Evolutionary conservation across 2,329 filamentous ascomycete genomes (phyloP).

Genomic region (Penicillium sp.): DNA sequence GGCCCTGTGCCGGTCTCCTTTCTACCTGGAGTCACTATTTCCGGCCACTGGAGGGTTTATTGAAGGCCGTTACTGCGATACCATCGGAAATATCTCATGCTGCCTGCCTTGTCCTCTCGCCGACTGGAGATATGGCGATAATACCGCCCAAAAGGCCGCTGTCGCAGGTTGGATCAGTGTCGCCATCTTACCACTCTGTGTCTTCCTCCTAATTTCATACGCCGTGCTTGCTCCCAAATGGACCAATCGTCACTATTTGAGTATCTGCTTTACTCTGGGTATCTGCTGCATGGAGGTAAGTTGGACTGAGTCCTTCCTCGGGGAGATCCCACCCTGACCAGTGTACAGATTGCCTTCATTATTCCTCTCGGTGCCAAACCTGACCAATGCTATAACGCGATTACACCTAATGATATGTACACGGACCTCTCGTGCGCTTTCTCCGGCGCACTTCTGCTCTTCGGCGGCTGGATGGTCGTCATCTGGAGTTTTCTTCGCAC

Average conservation of each 20-base stretch:
- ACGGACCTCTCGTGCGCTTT: conserved; percentile 78
- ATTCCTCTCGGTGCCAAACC: conserved; percentile 78
- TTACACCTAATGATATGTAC: conserved; percentile 92
- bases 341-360: conserved; percentile 74
- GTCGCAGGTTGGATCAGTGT: conserved; percentile 83
- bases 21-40: conserved; percentile 64
- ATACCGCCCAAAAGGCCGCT: conserved; percentile 56
- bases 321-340: conserved; percentile 8
- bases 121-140: conserved; percentile 67
- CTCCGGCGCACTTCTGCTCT: conserved; percentile 79
- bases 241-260: conserved; percentile 89
- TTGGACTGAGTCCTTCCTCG: not conserved
- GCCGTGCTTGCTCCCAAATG: conserved; percentile 77
- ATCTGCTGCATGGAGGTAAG: conserved; percentile 74
- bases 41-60: conserved; percentile 61
- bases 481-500: conserved; percentile 89
- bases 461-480: conserved; percentile 78
- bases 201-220: conserved; percentile 79
- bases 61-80: conserved; percentile 60
- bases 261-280: conserved; percentile 75
- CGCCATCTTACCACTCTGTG: conserved; percentile 65
- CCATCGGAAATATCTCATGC: conserved; percentile 58
- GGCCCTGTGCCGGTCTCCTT: conserved; percentile 65
- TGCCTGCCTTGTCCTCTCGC: conserved; percentile 89
- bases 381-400: conserved; percentile 79